Evolutionary conservation across 2,329 filamentous ascomycete species (phyloP).

Genomic region (Pseudophaeomoniella oleicola): DNA sequence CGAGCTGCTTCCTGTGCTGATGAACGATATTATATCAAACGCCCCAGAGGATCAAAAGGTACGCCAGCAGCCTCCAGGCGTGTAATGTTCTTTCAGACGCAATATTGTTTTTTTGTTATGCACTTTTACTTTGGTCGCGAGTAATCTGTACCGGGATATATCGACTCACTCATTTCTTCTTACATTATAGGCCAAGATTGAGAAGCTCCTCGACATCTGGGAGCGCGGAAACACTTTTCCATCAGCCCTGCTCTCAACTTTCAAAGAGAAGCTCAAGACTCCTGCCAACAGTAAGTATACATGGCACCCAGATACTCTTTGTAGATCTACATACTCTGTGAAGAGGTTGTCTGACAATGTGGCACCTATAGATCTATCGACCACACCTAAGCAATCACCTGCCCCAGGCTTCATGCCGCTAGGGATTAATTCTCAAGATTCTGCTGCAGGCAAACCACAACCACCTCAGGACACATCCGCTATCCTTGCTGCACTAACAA

Average conservation of each 20-base stretch:
- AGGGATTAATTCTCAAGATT: background rate
- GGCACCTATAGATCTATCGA: slow-evolving; percentile 20
- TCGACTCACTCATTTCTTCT: slow-evolving; percentile 39
- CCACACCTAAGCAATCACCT: slow-evolving; percentile 3
- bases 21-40: slow-evolving; percentile 85
- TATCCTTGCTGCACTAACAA: slow-evolving; percentile 66
- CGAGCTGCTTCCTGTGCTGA: slow-evolving; percentile 80
- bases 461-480: slow-evolving; percentile 42
- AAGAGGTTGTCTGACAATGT: slow-evolving; percentile 38
- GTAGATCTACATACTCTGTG: slow-evolving; percentile 10
- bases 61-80: slow-evolving; percentile 36
- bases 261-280: slow-evolving; percentile 65
- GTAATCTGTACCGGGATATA: too few species aligned
- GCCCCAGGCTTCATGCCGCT: slow-evolving; percentile 6
- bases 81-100: background rate
- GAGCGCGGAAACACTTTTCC: slow-evolving; percentile 91
- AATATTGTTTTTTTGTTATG: slow-evolving; percentile 2
- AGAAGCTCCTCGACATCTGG: slow-evolving; percentile 94
- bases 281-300: slow-evolving; percentile 15
- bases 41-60: slow-evolving; percentile 94
- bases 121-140: background rate
- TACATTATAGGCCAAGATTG: slow-evolving; percentile 75
- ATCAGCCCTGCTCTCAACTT: slow-evolving; percentile 58
- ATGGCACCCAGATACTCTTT: slow-evolving; percentile 15
- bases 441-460: slow-evolving; percentile 13